Evolutionary conservation across 2,329 filamentous ascomycete species (phyloP).

Genomic region (Neocatenulostroma microsporum): DNA sequence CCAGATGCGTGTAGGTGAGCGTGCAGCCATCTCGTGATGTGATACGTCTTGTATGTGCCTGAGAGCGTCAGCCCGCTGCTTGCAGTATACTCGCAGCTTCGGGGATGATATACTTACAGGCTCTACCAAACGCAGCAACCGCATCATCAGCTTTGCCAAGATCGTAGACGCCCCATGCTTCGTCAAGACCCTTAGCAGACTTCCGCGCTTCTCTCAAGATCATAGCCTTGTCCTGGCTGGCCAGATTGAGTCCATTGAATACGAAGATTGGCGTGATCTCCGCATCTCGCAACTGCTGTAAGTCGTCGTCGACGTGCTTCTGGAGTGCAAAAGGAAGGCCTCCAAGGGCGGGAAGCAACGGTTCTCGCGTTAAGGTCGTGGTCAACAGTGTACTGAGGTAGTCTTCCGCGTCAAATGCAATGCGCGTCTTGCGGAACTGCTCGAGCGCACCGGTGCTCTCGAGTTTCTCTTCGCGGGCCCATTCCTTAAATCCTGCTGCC

Average conservation of each 20-base stretch:
- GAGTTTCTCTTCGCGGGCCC: constrained; percentile 43
- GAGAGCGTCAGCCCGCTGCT: constrained; percentile 13
- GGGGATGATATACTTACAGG: constrained; percentile 47
- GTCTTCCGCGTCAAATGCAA: constrained; percentile 84
- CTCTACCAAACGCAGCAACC: constrained; percentile 77
- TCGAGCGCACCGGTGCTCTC: constrained; percentile 55
- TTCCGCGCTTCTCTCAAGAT: constrained; percentile 19
- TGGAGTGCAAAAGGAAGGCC: constrained; percentile 73
- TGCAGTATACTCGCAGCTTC: neutral
- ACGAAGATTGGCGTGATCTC: constrained; percentile 77
- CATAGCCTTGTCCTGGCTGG: constrained; percentile 20
- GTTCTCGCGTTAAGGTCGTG: constrained; percentile 65
- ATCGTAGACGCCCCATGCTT: constrained; percentile 84
- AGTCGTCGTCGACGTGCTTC: constrained; percentile 64
- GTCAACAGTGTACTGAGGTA: constrained; percentile 76
- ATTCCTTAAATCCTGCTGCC: constrained; percentile 26
- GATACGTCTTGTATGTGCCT: constrained; percentile 65
- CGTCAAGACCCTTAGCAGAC: constrained; percentile 23
- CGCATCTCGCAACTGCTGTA: constrained; percentile 59
- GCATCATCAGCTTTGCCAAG: constrained; percentile 70
- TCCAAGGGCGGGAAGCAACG: constrained; percentile 80
- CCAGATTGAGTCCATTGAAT: constrained; percentile 71
- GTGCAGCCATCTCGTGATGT: constrained; percentile 71
- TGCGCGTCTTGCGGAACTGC: constrained; percentile 63
- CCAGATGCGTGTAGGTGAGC: constrained; percentile 60